Percentiles rank a stretch among this genome's conserved stretches.
Evolutionary conservation across 768 basidiomycete species (phyloP).

Genomic region (Kwoniella sp.): DNA sequence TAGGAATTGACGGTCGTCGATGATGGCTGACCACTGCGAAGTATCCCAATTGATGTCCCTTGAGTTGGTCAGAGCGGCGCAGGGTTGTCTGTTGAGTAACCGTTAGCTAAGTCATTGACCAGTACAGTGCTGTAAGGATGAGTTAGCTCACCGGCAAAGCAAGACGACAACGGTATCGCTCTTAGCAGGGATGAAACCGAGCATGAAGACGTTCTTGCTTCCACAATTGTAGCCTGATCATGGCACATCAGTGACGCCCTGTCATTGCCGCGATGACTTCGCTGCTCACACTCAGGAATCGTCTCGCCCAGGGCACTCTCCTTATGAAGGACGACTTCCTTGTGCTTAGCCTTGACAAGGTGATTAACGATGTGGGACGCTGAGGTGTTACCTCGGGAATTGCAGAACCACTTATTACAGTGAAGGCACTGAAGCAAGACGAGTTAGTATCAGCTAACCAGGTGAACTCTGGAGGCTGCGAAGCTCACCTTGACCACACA

Average conservation of each 20-base stretch:
- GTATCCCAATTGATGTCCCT: constrained; percentile 99
- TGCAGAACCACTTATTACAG: constrained; percentile 68
- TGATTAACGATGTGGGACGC: constrained; percentile 99
- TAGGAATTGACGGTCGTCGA: constrained; percentile 97
- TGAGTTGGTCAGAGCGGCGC: constrained; percentile 77
- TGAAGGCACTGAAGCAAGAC: constrained; percentile 46
- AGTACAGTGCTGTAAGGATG: neutral
- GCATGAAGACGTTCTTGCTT: constrained; percentile 98
- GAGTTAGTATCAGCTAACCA: neutral
- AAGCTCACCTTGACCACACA: constrained; percentile 74
- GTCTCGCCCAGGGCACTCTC: constrained; percentile 96
- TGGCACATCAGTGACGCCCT: neutral
- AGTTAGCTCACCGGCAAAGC: constrained; percentile 73
- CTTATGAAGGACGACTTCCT: constrained; percentile 93
- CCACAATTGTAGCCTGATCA: constrained; percentile 77
- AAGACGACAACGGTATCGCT: constrained; percentile 97
- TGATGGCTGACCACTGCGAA: constrained; percentile 93
- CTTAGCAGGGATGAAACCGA: constrained; percentile 98
- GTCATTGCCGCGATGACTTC: neutral
- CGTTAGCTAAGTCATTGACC: neutral
- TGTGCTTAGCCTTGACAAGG: constrained; percentile 97
- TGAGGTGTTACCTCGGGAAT: constrained; percentile 94
- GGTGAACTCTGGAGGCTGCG: neutral
- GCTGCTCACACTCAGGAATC: constrained; percentile 73
- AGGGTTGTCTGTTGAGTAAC: constrained; percentile 72